Evolutionary conservation across 768 basidiomycete species (phyloP), one percentile per base, ranked within the genome.

Genomic region (Boletus edulis): DNA sequence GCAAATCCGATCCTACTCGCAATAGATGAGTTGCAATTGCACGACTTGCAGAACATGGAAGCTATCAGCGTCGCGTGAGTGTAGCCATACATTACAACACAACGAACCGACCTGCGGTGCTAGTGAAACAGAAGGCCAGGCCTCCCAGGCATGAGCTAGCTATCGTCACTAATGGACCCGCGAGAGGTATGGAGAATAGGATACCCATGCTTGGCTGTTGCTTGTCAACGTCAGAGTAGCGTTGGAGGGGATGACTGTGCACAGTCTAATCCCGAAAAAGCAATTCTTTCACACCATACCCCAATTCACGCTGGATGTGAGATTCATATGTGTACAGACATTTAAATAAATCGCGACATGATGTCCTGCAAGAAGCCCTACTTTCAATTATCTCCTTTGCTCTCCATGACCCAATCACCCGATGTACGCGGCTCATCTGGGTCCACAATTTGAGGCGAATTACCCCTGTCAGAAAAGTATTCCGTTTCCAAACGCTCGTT

Each of bases 11-110:
- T 87, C 66, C 95, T 87, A 42, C 95, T 98, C 0, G 97, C 97
- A 62, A 99, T 98, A 0, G 94, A 96, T 10, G 94, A 96, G 69
- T 98, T 98, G 76, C 97, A 99, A 69, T 98, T 98, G 73, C 96
- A 99, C 32, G 91, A 94, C 78, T 97, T 98, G 81, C 87, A 94
- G 76, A 97, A 92, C 83, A 96, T 94, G 35, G 91, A 94, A 4
- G 95, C 94, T 86, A 73, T 63, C 14, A 39, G 35, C 13, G 13
- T 7, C 32, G 32, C 3, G 48, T 58, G 46, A 61, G 54, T 29
- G 35, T 0, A 12, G 4, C 12, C 31, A 15, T 46, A 64, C 59
- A 13, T 60, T n/a, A 24, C 41, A 22, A 40, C 45, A 8, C 40
- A 44, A 54, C n/a, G 41, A 27, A 70, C 79, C 58, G 56, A 86